phyloP scores from a whole-genome alignment of 768 basidiomycete species.

The Lepiota subincarnata region DNA sequence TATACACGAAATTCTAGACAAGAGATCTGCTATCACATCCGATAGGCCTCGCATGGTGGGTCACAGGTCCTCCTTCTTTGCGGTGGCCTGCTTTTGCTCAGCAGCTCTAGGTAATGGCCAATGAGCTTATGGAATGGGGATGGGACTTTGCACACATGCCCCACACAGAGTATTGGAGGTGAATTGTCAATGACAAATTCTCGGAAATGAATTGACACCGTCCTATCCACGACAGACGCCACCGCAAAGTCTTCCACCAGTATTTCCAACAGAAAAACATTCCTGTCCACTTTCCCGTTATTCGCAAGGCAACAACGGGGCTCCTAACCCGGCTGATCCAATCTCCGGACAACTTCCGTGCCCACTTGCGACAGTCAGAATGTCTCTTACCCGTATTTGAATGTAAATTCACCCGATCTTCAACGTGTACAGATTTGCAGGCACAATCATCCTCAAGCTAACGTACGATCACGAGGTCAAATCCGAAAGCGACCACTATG shows the following conservation, averaged over 20 bases:
- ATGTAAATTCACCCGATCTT: background rate
- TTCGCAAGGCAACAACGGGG: constrained; percentile 19
- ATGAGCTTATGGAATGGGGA: constrained; percentile 26
- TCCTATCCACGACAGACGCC: constrained; percentile 17
- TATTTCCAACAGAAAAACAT: constrained; percentile 31
- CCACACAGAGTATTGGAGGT: constrained; percentile 26
- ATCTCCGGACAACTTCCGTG: constrained; percentile 24
- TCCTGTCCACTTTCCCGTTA: constrained; percentile 20
- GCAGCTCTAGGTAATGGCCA: constrained; percentile 20
- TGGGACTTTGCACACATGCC: constrained; percentile 31
- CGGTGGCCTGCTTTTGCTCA: background rate
- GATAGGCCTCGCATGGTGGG: constrained; percentile 34
- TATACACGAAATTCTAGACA: constrained; percentile 39
- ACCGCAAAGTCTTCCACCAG: constrained; percentile 32
- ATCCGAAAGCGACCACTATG: constrained; percentile 31
- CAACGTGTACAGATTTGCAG: constrained; percentile 21
- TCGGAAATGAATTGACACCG: background rate
- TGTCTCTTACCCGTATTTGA: background rate
- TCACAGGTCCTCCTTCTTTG: background rate
- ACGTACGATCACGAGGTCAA: constrained; percentile 37
- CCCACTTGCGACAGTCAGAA: constrained; percentile 27
- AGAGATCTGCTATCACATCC: constrained; percentile 40
- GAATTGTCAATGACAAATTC: background rate
- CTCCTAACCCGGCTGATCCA: constrained; percentile 22
- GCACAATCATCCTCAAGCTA: constrained; percentile 32